Evolutionary conservation across 148 eudicot species (phyloP), one percentile per base, ranked within the genome.

Genomic region (Rhododendron simsii): DNA sequence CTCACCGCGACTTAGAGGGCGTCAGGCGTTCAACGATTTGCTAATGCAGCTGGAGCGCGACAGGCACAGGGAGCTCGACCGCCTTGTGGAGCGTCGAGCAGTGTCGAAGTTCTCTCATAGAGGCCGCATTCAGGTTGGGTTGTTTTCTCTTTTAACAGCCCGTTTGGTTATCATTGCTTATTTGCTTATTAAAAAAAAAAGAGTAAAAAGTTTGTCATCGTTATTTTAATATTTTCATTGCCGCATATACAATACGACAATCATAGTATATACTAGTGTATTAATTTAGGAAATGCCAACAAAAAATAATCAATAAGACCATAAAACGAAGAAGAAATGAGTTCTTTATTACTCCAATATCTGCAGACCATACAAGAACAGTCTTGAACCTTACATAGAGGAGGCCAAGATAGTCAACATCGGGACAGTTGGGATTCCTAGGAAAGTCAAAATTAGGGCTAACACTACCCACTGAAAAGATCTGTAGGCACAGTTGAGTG

Each of bases 41-140:
- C 87, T 91, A 18, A 84, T 86, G 86, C 87, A 86, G 77, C 77
- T 91, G 87, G 93, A 94, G 87, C 87, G 88, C 16, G 91, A 93
- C 11, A 87, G 96, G 75, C 87, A 85, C 26, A 83, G 85, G 61
- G 98, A 96, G 87, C 89, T 96, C 75, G 88, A 94, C 33, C 71
- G 76, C 11, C 78, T 95, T 30, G 85, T 59, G 33, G 90, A 88
- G 41, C 90, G 91, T 41, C 89, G 80, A 7, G 80, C 88, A 1
- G 98, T 96, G 5, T 87, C 98, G 0, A 91, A 88, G 37, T 96
- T 96, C 83, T 87, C 94, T 1, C 92, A 93, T 21, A 89, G 93
- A 78, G 98, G 96, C 45, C 93, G 94, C 78, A 92, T 96, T 90
- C 98, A 95, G 95, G 98, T 94, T 33, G 47, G 16, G 55, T 50